Evolutionary conservation across 768 basidiomycete genomes (phyloP), one percentile per base, ranked within the genome.

Genomic region (Hericium rajendrae): DNA sequence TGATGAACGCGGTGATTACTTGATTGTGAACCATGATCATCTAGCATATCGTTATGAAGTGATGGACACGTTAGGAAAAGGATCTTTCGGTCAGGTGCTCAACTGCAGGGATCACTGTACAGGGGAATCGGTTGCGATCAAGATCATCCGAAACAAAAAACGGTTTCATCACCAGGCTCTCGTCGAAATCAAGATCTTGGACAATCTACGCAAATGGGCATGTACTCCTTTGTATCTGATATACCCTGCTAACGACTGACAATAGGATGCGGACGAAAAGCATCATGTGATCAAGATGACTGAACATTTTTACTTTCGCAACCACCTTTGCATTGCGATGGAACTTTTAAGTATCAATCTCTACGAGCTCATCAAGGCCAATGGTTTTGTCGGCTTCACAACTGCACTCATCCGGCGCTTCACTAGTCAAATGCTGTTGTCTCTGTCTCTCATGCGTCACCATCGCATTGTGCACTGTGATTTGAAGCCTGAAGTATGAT

Each of bases 111-210:
- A 98, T 72, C 91, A 98, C 68, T 85, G 83, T 66, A 93, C 94
- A 12, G 97, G 97, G 10, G 82, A 90, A 65, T 94, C 92, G n/a
- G 91, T 98, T 10, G 97, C 97, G 16, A 85, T 99, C 74, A 99
- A 99, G 78, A 98, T 99, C 60, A 98, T 99, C 65, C 85, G 97
- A 41, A 98, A 98, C 76, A 98, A 97, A 78, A 97, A 98, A 72
- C 81, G 97, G 51, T 98, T 98, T 76, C 94, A 98, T 69, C 91
- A 95, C 65, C 97, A 98, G 70, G 97, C 95, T 0, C 71, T 98
- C 48, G 94, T 98, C n/a, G 97, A 98, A 74, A 95, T 98, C 73
- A 97, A 97, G 73, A 97, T 99, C 57, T 74, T 99, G 60, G 93
- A 97, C 64, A 97, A 91, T 69, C 77, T 98, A 63, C 84, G 90